These are phyloP conservation scores for Porodaedalea pini DNA, from an alignment of 1,284 basidiomycete species.

Conservation along the genomic window DNA sequence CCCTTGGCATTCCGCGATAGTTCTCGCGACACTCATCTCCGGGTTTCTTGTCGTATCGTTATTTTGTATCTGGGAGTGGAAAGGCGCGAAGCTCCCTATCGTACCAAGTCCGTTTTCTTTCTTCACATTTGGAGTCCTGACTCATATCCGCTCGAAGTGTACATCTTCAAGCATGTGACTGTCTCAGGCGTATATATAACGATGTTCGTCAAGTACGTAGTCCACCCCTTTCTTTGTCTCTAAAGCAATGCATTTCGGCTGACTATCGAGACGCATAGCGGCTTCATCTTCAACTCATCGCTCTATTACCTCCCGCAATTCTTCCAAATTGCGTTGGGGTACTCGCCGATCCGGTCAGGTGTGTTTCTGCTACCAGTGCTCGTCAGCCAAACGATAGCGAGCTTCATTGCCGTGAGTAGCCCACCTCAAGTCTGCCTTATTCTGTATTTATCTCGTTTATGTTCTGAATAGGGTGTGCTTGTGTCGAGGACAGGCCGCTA, in stretches of 20 bases:
- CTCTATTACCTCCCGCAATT: conserved; percentile 19
- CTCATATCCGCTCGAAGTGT: conserved; percentile 39
- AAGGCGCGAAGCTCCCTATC: conserved; percentile 62
- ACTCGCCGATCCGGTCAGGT: conserved; percentile 13
- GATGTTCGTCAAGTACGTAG: conserved; percentile 59
- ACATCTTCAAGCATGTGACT: conserved; percentile 70
- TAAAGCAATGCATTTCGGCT: neutral
- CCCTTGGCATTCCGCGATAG: conserved; percentile 61
- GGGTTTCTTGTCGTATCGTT: conserved; percentile 51
- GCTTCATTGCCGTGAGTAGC: conserved; percentile 14
- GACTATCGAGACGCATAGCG: neutral
- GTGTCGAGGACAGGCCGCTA: conserved; percentile 17
- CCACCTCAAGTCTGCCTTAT: neutral
- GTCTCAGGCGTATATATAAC: conserved; percentile 65
- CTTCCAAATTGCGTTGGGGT: conserved; percentile 18
- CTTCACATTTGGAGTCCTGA: neutral
- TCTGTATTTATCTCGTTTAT: neutral
- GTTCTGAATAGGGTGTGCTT: conserved; percentile 7
- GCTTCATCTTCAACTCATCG: conserved; percentile 19
- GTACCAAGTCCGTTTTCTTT: conserved; percentile 50
- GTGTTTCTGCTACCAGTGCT: conserved; percentile 19
- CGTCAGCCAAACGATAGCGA: conserved; percentile 17
- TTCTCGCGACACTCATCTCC: conserved; percentile 58
- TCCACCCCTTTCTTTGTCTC: neutral
- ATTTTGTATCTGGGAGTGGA: conserved; percentile 75